Evolutionary conservation across 2,329 filamentous ascomycete species (phyloP).

Genomic region (Colletotrichum orchidophilum): DNA sequence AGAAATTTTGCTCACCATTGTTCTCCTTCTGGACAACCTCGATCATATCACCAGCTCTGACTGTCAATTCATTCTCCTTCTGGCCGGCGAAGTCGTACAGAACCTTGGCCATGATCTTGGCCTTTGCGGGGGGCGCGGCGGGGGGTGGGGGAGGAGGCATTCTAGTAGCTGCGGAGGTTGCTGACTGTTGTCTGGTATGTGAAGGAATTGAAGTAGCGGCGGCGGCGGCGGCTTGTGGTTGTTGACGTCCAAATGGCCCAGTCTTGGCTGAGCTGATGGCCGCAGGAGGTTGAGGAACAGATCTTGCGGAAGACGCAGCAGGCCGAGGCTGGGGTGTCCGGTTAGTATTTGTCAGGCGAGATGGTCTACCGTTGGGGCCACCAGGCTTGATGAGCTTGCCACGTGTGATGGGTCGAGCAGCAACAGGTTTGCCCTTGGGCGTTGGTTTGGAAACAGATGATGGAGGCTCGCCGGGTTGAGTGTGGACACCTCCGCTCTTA

Average conservation of each 20-base stretch:
- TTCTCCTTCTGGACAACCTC: constrained; percentile 93
- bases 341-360: constrained; percentile 68
- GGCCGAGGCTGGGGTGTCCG: constrained; percentile 56
- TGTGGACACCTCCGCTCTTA: constrained; percentile 93
- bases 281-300: constrained; percentile 45
- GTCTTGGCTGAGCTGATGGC: constrained; percentile 40
- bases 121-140: constrained; percentile 67
- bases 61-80: constrained; percentile 83
- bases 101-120: constrained; percentile 86
- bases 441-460: constrained; percentile 86
- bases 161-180: constrained; percentile 40
- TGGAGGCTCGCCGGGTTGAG: constrained; percentile 82
- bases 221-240: constrained; percentile 34
- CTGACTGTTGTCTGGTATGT: constrained; percentile 27
- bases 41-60: constrained; percentile 82
- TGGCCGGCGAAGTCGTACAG: constrained; percentile 92
- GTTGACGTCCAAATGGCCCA: constrained; percentile 33
- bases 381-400: constrained; percentile 93
- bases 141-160: constrained; percentile 70
- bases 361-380: constrained; percentile 83
- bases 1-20: constrained; percentile 74
- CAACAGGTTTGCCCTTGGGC: constrained; percentile 85
- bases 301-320: constrained; percentile 41
- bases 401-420: constrained; percentile 89
- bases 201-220: constrained; percentile 27